Evolutionary conservation across 805 yeast genomes (phyloP), one percentile per base, ranked within the genome.

Genomic region (Allodekkera sacchari): DNA sequence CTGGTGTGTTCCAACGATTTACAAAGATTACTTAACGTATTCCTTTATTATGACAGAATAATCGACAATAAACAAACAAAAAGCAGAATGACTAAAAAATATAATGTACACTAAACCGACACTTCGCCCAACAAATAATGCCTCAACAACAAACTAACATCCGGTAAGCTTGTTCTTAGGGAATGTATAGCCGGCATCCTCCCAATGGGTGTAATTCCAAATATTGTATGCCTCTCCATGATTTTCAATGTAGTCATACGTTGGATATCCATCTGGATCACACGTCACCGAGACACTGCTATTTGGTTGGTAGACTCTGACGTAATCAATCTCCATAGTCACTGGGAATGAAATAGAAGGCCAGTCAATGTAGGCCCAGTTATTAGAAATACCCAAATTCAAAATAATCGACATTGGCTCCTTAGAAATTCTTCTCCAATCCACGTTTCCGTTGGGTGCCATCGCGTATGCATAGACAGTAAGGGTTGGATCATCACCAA

Each of bases 351-450:
- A 59, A 37, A 87, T 63, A 4, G 76, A 63, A 27, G 76, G 74
- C 96, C 96, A 89, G 59, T 87, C 89, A 39, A 89, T 89, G 55
- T 83, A 84, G 6, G 92, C 83, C 97, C 97, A 89, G 38, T 76
- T 81, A 48, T 78, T 81, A 11, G 96, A 88, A 32, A 89, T 62
- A 66, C 95, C 98, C 60, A 89, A 59, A 55, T 89, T 89, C 66
- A 89, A 50, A 42, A 89, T 60, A 38, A 89, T 69, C 2, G 94
- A 70, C 96, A 89, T 87, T 42, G 97, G 97, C 52, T 89, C 98
- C 53, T 81, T 79, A 15, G 92, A 67, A 18, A 89, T 71, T 42
- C 71, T 59, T 57, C 97, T 75, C 80, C 81, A 75, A 25, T 74
- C 92, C 42, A 89, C 61, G 55, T 89, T 89, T 44, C 98, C 97